Evolutionary conservation across 208 protist genomes (phyloP), one percentile per base, ranked within the genome.

Genomic region (Porcisia deanei): DNA sequence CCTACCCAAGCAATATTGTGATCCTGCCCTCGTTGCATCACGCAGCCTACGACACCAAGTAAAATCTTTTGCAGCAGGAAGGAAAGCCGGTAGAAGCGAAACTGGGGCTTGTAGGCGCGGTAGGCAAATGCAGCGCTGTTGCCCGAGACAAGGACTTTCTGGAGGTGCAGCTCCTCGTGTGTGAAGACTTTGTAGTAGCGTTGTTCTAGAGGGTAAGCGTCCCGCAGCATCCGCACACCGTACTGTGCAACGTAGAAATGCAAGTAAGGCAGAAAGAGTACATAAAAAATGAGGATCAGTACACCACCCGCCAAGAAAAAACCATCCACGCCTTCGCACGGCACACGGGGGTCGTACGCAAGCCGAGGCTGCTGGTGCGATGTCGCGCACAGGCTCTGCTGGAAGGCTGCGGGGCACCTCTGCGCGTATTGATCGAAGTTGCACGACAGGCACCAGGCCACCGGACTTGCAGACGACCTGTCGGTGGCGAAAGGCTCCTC

Each of bases 51-150:
- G 34, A 85, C n/a, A n/a, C 82, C 86, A 0, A 96, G 53, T 4
- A 91, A 41, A 47, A 92, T 76, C 53, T 91, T 92, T 71, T 96
- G 89, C 59, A 91, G 20, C 37, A 96, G 57, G 70, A 94, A 91
- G 16, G 74, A 82, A 5, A 94, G 71, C n/a, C 85, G 82, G 52
- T 88, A 90, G 69, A 85, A 88, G 60, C 83, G 82, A 59, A 84
- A 94, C 53, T 83, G 53, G 8, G 76, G 82, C 75, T 85, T 89
- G 74, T 88, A 96, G 3, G 86, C 87, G 37, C 82, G 74, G 60
- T 91, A 96, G 25, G 91, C 78, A 43, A 88, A 87, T 60, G 76
- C 64, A 5, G 88, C 87, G 59, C 85, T 73, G 71, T 94, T 94
- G 49, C 77, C 59, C 1, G 89, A 92, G 30, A 73, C 80, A n/a